phyloP scores from a whole-genome alignment of 164 flowering plant species.

The Chloranthus sessilifolius region DNA sequence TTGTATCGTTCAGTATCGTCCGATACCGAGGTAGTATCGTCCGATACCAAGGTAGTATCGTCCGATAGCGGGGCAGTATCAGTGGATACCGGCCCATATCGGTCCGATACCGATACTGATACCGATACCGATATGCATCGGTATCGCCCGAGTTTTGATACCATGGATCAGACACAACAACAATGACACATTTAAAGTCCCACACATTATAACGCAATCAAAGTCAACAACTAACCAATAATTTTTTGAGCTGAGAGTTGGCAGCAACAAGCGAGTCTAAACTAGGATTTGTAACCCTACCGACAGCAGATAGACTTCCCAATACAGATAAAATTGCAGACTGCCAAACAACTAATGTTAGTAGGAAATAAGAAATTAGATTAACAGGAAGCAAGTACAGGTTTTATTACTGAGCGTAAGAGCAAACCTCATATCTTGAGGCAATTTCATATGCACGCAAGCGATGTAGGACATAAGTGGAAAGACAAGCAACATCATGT shows the following conservation, averaged over 20 bases:
- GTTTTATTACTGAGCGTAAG: background rate
- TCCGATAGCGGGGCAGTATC: no score
- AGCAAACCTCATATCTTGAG: conserved; percentile 80
- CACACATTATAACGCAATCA: background rate
- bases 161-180: no score
- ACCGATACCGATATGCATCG: no score
- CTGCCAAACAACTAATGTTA: conserved; percentile 41
- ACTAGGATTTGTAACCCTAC: conserved; percentile 23
- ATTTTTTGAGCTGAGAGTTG: conserved; percentile 61
- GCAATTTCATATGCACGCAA: conserved; percentile 83
- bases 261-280: conserved; percentile 42
- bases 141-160: no score
- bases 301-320: conserved; percentile 41
- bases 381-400: no score
- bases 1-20: no score
- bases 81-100: no score
- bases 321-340: conserved; percentile 54
- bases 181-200: no score
- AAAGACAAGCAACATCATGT: conserved; percentile 87
- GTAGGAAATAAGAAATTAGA: background rate
- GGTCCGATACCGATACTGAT: no score
- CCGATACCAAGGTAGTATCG: no score
- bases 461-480: conserved; percentile 77
- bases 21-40: no score
- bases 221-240: conserved; percentile 54